Evolutionary conservation across 2,329 filamentous ascomycete species (phyloP).

Genomic region (Talaromyces rugulosus): DNA sequence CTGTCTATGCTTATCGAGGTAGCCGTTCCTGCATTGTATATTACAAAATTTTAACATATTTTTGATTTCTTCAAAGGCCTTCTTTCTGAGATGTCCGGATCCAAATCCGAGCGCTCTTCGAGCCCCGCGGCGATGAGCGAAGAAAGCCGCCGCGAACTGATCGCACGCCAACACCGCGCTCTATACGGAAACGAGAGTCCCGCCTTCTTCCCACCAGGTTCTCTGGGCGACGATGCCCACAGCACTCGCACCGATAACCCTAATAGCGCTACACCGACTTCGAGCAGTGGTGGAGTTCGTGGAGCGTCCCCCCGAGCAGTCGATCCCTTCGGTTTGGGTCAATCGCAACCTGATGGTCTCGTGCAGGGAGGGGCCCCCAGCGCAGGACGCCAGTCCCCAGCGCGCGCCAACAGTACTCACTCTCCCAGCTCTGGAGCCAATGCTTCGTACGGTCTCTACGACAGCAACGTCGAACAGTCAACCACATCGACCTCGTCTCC

Average conservation of each 20-base stretch:
- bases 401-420: constrained; percentile 76
- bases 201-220: constrained; percentile 62
- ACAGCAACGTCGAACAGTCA: constrained; percentile 58
- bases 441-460: constrained; percentile 54
- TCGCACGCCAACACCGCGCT: constrained; percentile 90
- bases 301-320: constrained; percentile 77
- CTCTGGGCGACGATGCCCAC: constrained; percentile 63
- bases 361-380: constrained; percentile 42
- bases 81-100: constrained; percentile 63
- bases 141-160: constrained; percentile 91
- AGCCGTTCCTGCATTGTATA: constrained; percentile 38
- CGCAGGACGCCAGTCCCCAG: constrained; percentile 49
- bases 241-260: constrained; percentile 61
- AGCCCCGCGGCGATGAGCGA: constrained; percentile 86
- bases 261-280: constrained; percentile 56
- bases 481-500: constrained; percentile 84
- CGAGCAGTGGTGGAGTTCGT: constrained; percentile 58
- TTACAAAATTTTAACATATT: constrained; percentile 40
- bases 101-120: constrained; percentile 81
- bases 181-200: constrained; percentile 75
- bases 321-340: constrained; percentile 59
- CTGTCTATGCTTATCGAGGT: constrained; percentile 30
- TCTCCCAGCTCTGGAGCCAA: constrained; percentile 58
- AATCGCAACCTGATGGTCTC: constrained; percentile 51
- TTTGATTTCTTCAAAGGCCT: constrained; percentile 50